Base-by-base conservation (phyloP, 2,329 filamentous ascomycete species). In the Aspergillus pseudotamarii region DNA sequence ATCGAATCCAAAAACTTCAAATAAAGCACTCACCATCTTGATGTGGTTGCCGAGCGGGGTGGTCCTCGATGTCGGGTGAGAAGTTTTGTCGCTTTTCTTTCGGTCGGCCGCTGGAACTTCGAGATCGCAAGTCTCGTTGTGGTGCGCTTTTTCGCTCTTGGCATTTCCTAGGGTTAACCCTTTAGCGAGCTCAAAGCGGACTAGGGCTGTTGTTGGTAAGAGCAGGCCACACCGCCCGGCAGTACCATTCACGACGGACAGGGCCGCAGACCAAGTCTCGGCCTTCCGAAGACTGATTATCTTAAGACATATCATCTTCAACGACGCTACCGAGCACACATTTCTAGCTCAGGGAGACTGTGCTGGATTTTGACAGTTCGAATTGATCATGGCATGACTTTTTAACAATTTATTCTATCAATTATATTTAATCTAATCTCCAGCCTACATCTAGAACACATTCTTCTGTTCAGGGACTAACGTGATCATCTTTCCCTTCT, bases 391-490 rank as follows among this genome's bases (percentile, higher is more conserved):
- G 43, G 21, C 9, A 23, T 46, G 23, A 23, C 43, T 46, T n/a
- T 23, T 46, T 21, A 46, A 46, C 9, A 26, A 16, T 41, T 30
- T 16, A 43, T 26, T 61, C 45, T 45, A 46, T 61, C 11, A 36
- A 54, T 4, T 21, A 19, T n/a, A 21, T 36, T 16, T 53, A 46
- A 28, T 60, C n/a, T 48, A 2, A 10, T 43, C 11, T n/a, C 28
- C 12, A 36, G 2, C 21, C 14, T 41, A 36, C 46, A 30, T 59
- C 21, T 16, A 34, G 19, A 45, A 38, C 53, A 45, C 62, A 64
- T 76, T 77, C 72, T 83, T 85, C 79, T 89, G 87, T 75, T 88
- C 87, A 4, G 84, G 82, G 46, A 89, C 84, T 64, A 84, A 81
- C n/a, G 87, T 89, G 62, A 88, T 75, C 72, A 89, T 74, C 63